A percentile compares a stretch with the other conserved stretches of the same genome.
These are phyloP conservation scores for Paraleonurus japonicus DNA, from an alignment of 257 asterid species.

Conservation along the genomic window DNA sequence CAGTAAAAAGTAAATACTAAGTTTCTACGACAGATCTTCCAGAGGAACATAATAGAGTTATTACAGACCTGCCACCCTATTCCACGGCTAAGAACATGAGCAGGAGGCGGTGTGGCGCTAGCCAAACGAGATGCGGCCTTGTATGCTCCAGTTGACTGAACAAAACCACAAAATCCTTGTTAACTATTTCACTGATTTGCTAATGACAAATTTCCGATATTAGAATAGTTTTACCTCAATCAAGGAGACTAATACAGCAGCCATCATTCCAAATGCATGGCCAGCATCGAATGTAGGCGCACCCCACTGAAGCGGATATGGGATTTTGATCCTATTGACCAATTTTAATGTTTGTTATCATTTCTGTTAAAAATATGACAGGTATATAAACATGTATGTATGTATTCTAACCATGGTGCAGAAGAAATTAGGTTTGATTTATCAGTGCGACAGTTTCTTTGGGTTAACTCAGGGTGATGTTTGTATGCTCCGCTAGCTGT, in stretches of 20 bases:
- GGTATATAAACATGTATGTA: background rate
- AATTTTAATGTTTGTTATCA: background rate
- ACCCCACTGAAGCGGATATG: slow-evolving; percentile 98
- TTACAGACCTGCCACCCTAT: slow-evolving; percentile 93
- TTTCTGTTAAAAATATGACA: background rate
- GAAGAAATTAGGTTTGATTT: slow-evolving; percentile 74
- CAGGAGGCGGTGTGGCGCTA: slow-evolving; percentile 98
- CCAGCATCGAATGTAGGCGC: slow-evolving; percentile 98
- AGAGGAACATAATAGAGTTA: background rate
- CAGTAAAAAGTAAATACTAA: background rate
- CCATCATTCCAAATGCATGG: slow-evolving; percentile 98
- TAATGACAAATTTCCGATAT: background rate
- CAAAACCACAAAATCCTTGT: background rate
- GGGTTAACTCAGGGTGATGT: slow-evolving; percentile 74
- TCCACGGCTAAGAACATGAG: slow-evolving; percentile 98
- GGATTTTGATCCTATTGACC: slow-evolving; percentile 75
- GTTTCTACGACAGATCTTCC: background rate
- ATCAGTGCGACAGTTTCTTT: slow-evolving; percentile 78
- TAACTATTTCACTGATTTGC: background rate
- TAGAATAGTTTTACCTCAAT: slow-evolving; percentile 56
- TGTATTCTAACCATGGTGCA: slow-evolving; percentile 77
- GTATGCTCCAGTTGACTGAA: slow-evolving; percentile 96
- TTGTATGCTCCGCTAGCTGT: slow-evolving; percentile 96
- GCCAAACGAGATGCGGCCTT: slow-evolving; percentile 97
- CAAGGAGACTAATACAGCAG: slow-evolving; percentile 88